Evolutionary conservation across 345 rosid species (phyloP), one percentile per base, ranked within the genome.

Genomic region (Sisymbrium irio): DNA sequence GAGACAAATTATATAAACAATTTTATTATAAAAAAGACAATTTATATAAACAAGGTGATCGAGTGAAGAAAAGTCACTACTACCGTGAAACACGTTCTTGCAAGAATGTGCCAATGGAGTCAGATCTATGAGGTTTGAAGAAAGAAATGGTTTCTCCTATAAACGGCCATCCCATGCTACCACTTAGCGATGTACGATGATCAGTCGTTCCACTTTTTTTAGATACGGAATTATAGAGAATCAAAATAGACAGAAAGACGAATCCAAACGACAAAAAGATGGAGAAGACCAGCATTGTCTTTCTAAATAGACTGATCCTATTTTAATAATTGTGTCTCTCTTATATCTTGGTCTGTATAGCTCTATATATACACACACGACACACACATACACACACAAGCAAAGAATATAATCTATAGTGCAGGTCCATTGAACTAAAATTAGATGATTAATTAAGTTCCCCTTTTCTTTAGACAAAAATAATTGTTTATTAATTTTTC

Each of bases 151-250:
- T 87, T 64, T 93, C 90, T 3, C 98, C 98, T 18, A 77, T 39
- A 10, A 93, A 62, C 22, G 98, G 97, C 97, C 85, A 88, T 32
- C 98, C 98, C 89, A 81, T 87, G 74, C 65, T 75, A 6, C 98
- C 98, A 54, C 60, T 50, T 8, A 91, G 89, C 35, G 84, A 57
- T 30, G 54, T 39, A 15, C 10, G 2, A 11, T 60, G 32, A 56
- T 80, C 78, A 53, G 35, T 22, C 7, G 64, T 70, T 9, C 39
- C 62, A 11, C 67, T 50, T 18, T 66, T 22, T 18, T 72, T 77
- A 39, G 18, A 20, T 25, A 30, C 27, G 32, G 73, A 57, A 14
- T 59, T 40, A 25, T 40, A 67, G n/a, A 36, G 35, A 17, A 49
- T 18, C 50, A 71, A 50, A 58, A 33, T 14, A 49, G 71, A 72